Evolutionary conservation across 305 asterid species (phyloP), one percentile per base, ranked within the genome.

Genomic region (Ilex paraguariensis): DNA sequence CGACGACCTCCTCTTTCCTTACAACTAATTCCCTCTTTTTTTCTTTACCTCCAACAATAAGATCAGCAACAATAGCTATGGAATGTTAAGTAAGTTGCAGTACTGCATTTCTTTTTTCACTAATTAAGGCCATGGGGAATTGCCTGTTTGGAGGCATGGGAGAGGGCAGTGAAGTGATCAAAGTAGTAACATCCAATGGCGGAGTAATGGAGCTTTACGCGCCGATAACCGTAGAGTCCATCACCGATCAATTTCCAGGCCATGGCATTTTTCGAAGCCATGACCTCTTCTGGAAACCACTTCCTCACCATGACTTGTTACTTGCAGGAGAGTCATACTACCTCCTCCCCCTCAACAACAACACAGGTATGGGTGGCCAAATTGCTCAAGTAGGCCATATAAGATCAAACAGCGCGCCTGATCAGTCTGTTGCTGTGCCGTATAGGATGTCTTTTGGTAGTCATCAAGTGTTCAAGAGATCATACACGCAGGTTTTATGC

Each of bases 381-480:
- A 14, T 55, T 11, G 48, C 59, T 0, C 70, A 81, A 6, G 64
- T 73, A 7, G 91, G 89, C 4, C 91, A 87, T 59, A 82, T 81
- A 28, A 79, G 96, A 62, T 85, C 97, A 5, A 82, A 59, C 66
- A 87, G 88, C 48, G 81, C 74, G 48, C 88, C 95, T 57, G 74
- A 70, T 51, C 72, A 45, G 31, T 71, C 73, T 3, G 65, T 59
- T 3, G 17, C 69, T 30, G 67, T 82, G 9, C 83, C 87, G 0
- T 90, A 91, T 63, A 80, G 97, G 73, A 86, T 91, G 96, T 91
- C 97, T 60, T 80, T 88, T n/a, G 87, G 81, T 7, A 78, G 90
- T 66, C 77, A 49, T 16, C 81, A 88, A 65, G 28, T 62, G 61
- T 28, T 62, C 70, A 82, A 70, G 81, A 73, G 73, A 62, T 16